Evolutionary conservation across 805 yeast species (phyloP).

Genomic region (Grigorovia yakushimaensis): DNA sequence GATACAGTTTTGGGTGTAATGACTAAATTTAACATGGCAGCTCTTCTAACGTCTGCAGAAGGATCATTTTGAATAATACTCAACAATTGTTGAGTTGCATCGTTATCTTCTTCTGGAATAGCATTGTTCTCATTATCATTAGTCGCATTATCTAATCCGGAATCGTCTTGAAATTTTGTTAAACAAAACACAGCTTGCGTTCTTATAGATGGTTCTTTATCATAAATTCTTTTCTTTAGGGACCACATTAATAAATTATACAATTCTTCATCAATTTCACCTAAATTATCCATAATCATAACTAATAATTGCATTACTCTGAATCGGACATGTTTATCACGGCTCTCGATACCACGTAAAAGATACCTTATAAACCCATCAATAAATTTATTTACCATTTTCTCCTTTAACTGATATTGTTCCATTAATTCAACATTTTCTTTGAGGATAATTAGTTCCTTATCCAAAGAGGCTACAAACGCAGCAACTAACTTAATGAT

Average conservation of each 20-base stretch:
- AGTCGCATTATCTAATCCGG: slow-evolving; percentile 14
- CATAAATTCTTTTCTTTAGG: slow-evolving; percentile 54
- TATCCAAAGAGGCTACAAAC: slow-evolving; percentile 42
- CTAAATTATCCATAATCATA: slow-evolving; percentile 56
- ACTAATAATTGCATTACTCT: slow-evolving; percentile 71
- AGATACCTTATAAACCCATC: slow-evolving; percentile 55
- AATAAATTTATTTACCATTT: slow-evolving; percentile 43
- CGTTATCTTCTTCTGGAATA: slow-evolving; percentile 33
- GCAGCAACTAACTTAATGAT: slow-evolving; percentile 58
- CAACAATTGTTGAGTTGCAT: slow-evolving; percentile 39
- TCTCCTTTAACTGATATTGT: slow-evolving; percentile 30
- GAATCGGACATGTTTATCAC: slow-evolving; percentile 66
- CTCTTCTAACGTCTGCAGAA: slow-evolving; percentile 81
- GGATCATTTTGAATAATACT: slow-evolving; percentile 64
- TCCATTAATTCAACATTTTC: slow-evolving; percentile 20
- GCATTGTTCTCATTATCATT: slow-evolving; percentile 21
- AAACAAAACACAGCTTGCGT: slow-evolving; percentile 76
- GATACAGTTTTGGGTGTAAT: slow-evolving; percentile 46
- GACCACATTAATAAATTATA: slow-evolving; percentile 54
- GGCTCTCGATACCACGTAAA: slow-evolving; percentile 69
- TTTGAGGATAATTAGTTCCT: slow-evolving; percentile 13
- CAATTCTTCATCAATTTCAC: slow-evolving; percentile 65
- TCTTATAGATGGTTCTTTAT: slow-evolving; percentile 69
- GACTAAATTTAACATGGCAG: slow-evolving; percentile 63
- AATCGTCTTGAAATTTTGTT: slow-evolving; percentile 63